Evolutionary conservation across 1,139 yeast genomes (phyloP), one percentile per base, ranked within the genome.

Genomic region (Hansenula sp.): DNA sequence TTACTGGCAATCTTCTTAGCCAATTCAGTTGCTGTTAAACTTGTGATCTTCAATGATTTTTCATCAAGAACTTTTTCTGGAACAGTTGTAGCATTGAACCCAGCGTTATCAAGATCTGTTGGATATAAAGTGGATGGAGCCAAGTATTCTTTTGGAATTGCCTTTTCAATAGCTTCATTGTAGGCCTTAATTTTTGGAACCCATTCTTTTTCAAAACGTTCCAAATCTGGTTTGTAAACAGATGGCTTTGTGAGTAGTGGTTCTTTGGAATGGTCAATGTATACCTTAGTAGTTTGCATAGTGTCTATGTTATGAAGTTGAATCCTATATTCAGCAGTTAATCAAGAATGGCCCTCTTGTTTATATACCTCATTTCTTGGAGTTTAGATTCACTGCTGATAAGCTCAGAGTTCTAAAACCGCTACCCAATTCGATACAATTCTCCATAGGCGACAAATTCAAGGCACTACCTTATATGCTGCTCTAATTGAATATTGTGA

Each of bases 151-250:
- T 65, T 60, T 20, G 69, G 65, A 3, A 71, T 59, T 3, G 68
- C 68, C 21, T 62, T 63, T 9, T 56, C 64, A 43, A 77, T 62
- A 12, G 64, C 69, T 26, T 66, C 57, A 44, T 70, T 65, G 52
- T 79, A 79, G 22, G 71, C 65, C 45, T 69, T 68, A 48, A 79
- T 63, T 53, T 71, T 73, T n/a, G 84, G 83, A 4, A 45, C 50
- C 52, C 56, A 46, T 24, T 54, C 57, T 16, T 39, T 46, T 24
- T 50, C 51, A 37, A 38, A 60, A 22, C 49, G 50, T 12, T 38
- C 51, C 2, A 51, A 42, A 22, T 58, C 57, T 28, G 44, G 39
- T 16, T 41, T 37, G 27, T 47, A 47, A 3, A 24, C 24, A 22
- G 32, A 28, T 7, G 40, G 18, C 1, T 25, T 17, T 5, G 44